Conservation (phyloP, 257 asterid species). For the Solanum okadae region DNA sequence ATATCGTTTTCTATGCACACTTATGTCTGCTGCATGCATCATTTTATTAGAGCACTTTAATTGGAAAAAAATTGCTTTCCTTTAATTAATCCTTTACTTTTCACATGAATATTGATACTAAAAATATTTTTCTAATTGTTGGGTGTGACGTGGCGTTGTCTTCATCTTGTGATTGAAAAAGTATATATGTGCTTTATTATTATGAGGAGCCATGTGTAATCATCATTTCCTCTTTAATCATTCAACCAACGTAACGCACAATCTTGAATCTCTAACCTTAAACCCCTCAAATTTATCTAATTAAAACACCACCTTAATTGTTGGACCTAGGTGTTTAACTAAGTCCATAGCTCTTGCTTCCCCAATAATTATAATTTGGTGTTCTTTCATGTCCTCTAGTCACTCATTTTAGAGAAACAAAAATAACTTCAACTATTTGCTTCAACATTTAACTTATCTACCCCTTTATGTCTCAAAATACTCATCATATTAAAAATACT, state of each 20-base stretch:
- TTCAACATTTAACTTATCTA: too few species aligned
- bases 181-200: not conserved
- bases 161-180: not conserved
- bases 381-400: not conserved
- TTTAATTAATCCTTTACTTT: not conserved
- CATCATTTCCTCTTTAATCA: not conserved
- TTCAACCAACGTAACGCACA: not conserved
- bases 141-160: not conserved
- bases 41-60: not conserved
- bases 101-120: not conserved
- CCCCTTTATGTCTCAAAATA: too few species aligned
- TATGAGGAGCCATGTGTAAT: not conserved
- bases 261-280: not conserved
- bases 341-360: not conserved
- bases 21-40: not conserved
- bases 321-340: not conserved
- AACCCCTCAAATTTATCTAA: not conserved
- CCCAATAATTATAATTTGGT: not conserved
- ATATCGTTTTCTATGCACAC: not conserved
- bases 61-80: not conserved
- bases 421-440: not conserved
- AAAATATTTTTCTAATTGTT: not conserved
- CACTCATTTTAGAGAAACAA: not conserved
- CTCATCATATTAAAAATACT: too few species aligned
- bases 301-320: not conserved